Conservation (phyloP, 2,329 filamentous ascomycete genomes). For the Graphiopsis chlorocephala region DNA sequence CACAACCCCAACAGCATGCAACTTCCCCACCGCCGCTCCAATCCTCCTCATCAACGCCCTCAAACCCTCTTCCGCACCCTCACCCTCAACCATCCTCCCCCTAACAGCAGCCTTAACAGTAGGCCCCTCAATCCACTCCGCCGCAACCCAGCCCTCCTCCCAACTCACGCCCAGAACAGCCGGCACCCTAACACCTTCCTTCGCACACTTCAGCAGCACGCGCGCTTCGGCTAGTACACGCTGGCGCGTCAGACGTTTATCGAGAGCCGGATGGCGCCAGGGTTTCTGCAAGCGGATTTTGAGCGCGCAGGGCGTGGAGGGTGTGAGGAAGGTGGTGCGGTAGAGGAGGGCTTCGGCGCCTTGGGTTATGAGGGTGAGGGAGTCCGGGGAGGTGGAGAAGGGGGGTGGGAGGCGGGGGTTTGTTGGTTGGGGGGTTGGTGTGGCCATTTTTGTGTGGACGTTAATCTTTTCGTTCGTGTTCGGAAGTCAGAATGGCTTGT, state of each 20-base stretch:
- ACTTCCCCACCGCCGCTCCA: conserved; percentile 35
- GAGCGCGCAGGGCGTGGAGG: conserved; percentile 68
- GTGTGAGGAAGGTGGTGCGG: conserved; percentile 73
- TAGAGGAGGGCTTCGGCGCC: conserved; percentile 95
- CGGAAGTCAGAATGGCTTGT: too few species aligned
- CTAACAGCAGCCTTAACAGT: conserved; percentile 67
- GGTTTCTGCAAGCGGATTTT: conserved; percentile 90
- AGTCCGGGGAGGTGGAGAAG: conserved; percentile 59
- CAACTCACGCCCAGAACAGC: conserved; percentile 69
- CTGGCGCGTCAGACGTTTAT: conserved; percentile 80
- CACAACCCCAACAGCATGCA: conserved; percentile 83
- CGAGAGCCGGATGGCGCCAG: conserved; percentile 87
- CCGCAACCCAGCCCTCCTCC: conserved; percentile 68
- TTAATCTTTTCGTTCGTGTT: too few species aligned
- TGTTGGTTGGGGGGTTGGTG: not conserved
- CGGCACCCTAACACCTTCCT: conserved; percentile 78
- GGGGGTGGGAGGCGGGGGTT: conserved; percentile 56
- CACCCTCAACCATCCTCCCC: conserved; percentile 24
- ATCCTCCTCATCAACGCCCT: conserved; percentile 34
- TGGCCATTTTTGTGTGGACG: not conserved
- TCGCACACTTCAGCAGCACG: conserved; percentile 73
- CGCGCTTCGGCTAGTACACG: conserved; percentile 86
- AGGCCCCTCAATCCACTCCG: conserved; percentile 78
- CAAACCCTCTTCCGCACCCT: conserved; percentile 31
- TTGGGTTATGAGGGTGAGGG: conserved; percentile 75